Base-by-base conservation (phyloP, 1,284 basidiomycete genomes). In the Marasmius sp. region DNA sequence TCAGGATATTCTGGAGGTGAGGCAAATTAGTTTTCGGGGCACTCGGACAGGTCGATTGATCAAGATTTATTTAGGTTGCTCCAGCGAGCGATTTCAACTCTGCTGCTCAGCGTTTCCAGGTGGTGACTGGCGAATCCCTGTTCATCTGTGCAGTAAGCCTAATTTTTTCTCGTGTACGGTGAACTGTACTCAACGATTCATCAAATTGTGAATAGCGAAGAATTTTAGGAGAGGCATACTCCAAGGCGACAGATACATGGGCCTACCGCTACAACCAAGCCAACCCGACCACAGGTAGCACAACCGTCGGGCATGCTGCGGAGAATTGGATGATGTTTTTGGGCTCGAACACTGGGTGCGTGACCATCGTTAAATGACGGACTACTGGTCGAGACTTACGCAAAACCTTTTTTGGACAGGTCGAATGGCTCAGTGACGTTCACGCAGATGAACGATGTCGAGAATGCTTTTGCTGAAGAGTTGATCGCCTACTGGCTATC, bases 241-340 rank as follows among this genome's bases (percentile, higher is more conserved):
- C 78, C 3, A 68, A 73, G 27, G 67, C 66, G n/a, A n/a, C 45
- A 11, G 43, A 52, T n/a, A 18, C 57, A 3, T 62, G 49, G 48
- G 53, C 56, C 18, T 62, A 62, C 38, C 27, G 61, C 16, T 62
- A 85, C 70, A 85, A 86, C 69, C 82, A 85, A 65, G 70, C 73
- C 3, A 81, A 82, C 54, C 81, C 81, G 6, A 80, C 79, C 0
- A 63, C 66, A 3, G 71, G 72, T 22, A 72, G 70, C 7, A 60
- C 71, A 9, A 70, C 68, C 14, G 80, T 82, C 8, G 72, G 63
- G 10, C 85, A 86, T 65, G 79, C 84, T 3, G 76, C 85, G 1
- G 85, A 87, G 69, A 86, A 86, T 65, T 85, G 80, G 79, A 85
- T 85, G 82, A 84, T 86, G 84, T 85, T 86, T 36, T 43, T 58